phyloP scores from a whole-genome alignment of 129 eudicot species.

The Cynara cardunculus region DNA sequence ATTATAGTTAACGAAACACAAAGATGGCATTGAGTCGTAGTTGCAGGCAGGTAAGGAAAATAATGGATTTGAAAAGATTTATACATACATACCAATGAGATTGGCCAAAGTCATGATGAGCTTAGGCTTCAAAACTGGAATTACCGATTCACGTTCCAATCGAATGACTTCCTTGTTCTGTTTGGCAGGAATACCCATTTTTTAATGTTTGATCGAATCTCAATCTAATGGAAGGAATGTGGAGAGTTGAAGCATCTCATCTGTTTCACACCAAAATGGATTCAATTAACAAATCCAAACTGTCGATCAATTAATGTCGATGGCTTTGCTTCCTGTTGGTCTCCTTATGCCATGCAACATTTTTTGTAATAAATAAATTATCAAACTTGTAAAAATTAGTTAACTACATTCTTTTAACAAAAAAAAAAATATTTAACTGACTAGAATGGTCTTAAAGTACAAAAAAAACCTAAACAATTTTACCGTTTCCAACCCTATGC shows the following conservation, averaged over 20 bases:
- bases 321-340: no score
- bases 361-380: no score
- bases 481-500: no score
- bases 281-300: background rate
- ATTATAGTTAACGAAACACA: background rate
- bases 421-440: no score
- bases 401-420: no score
- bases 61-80: background rate
- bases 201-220: background rate
- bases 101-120: slow-evolving; percentile 82
- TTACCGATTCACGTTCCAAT: slow-evolving; percentile 80
- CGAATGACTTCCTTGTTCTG: slow-evolving; percentile 60
- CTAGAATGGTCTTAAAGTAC: no score
- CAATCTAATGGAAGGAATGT: background rate
- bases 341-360: background rate
- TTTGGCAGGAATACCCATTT: background rate
- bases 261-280: no score
- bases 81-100: slow-evolving; percentile 60
- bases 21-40: background rate
- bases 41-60: no score
- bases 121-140: slow-evolving; percentile 83
- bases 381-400: no score
- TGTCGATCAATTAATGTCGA: background rate
- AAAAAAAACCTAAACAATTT: no score
- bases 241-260: no score